Base-by-base conservation (phyloP, 495 filamentous ascomycete genomes). In the Staphylotrichum longicolle region DNA sequence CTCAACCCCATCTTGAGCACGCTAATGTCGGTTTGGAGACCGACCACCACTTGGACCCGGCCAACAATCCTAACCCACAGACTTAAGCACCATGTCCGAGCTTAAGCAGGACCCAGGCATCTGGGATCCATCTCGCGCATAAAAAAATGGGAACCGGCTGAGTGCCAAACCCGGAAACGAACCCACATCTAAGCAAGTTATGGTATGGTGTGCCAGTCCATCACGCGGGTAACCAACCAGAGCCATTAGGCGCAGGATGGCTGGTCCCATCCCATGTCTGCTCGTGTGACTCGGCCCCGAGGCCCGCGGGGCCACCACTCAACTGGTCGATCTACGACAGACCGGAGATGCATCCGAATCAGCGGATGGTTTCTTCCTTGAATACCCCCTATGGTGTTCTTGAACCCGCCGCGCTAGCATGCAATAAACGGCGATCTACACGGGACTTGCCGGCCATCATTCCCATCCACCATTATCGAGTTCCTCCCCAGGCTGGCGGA, bases 171-270 rank as follows among this genome's bases (percentile, higher is more conserved):
- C 30, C 34, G 7, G 11, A 37, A 10, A 33, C 1, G 27, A 7
- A 49, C 5, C 47, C 47, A 20, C 27, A 30, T 49, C 27, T 33
- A 11, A 30, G 27, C 47, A 34, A 14, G 27, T 30, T 12, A 55
- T 44, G 53, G 53, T 42, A 42, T 44, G 53, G 39, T 27, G 53
- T 39, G 42, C 15, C 39, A 32, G 3, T 34, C 53, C 53, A 9
- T 33, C 40, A 55, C 40, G 20, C 53, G 39, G 53, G 53, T 55
- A 44, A 32, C 53, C 53, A 55, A 55, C 39, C 53, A 12, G n/a
- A 40, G 32, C 33, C 7, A 1, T 7, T 33, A 9, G 20, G 20
- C 20, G 20, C 20, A 27, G 20, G 20, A 27, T 0, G 20, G 20
- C 20, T 27, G 20, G 20, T 27, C 20, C 20, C 20, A 27, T 27